Percentiles rank a stretch among this genome's conserved stretches.
phyloP scores from a whole-genome alignment of 176 grass and related monocot genomes.

The Cymbopogon citratus region DNA sequence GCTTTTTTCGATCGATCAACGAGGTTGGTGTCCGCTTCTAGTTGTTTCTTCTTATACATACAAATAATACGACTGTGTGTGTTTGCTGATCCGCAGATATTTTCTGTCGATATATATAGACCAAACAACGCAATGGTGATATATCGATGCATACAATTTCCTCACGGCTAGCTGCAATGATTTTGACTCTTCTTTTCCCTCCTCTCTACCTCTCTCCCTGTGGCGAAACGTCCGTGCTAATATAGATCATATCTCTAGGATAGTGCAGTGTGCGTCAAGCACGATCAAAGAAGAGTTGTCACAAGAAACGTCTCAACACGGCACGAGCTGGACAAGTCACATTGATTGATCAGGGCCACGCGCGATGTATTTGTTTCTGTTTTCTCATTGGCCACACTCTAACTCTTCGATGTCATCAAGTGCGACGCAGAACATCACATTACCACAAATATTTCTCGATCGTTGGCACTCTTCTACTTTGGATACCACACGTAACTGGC shows the following conservation, averaged over 20 bases:
- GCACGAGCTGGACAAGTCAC: neutral
- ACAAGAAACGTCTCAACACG: neutral
- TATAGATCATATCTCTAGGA: no score
- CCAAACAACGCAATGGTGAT: neutral
- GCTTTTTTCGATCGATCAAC: neutral
- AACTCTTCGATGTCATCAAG: neutral
- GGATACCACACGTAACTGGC: constrained; percentile 12
- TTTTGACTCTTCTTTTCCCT: no score
- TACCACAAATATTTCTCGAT: neutral
- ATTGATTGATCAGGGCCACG: neutral
- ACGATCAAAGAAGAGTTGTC: neutral
- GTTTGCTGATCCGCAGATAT: neutral
- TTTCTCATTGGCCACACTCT: neutral
- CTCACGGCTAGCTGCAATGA: no score
- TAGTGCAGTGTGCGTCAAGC: neutral
- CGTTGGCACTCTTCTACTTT: neutral
- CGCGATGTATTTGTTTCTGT: neutral
- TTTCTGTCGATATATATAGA: neutral
- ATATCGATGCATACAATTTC: neutral
- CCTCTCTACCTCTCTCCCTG: neutral
- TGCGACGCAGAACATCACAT: neutral
- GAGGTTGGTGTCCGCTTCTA: neutral
- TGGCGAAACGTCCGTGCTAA: neutral
- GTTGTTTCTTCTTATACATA: neutral
- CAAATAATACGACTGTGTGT: neutral